Evolutionary conservation across 805 yeast genomes (phyloP).

Genomic region (Ogataea henricii): DNA sequence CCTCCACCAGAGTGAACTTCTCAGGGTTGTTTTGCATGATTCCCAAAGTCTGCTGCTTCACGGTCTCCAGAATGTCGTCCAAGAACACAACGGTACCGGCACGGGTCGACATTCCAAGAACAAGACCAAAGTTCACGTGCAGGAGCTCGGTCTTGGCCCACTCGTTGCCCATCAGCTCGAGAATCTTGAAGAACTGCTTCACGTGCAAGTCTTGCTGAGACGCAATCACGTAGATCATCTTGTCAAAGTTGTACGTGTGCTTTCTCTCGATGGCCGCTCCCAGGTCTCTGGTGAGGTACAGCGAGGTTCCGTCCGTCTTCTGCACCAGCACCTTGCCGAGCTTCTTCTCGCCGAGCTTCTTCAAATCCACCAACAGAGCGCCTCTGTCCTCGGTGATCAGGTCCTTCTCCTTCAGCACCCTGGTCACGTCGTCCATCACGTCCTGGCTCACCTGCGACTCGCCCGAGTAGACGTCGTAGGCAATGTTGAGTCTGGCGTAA

Average conservation of each 20-base stretch:
- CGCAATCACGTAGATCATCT: conserved; percentile 95
- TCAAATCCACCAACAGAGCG: conserved; percentile 84
- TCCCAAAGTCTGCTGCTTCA: conserved; percentile 91
- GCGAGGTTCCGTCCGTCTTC: conserved; percentile 93
- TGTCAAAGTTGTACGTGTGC: conserved; percentile 81
- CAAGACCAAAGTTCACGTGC: conserved; percentile 97
- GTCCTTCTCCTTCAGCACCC: conserved; percentile 63
- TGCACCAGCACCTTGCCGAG: conserved; percentile 90
- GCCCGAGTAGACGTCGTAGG: conserved; percentile 88
- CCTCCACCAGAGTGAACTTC: conserved; percentile 88
- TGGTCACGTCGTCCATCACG: conserved; percentile 64
- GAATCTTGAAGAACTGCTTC: conserved; percentile 91
- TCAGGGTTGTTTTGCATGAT: conserved; percentile 91
- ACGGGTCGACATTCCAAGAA: conserved; percentile 97
- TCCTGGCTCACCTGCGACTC: conserved; percentile 89
- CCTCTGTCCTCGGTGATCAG: conserved; percentile 87
- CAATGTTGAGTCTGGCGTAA: conserved; percentile 88
- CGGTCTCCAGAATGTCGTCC: conserved; percentile 89
- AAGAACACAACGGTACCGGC: conserved; percentile 98
- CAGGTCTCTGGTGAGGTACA: conserved; percentile 92
- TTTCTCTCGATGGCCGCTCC: conserved; percentile 95
- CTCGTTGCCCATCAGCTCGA: conserved; percentile 84
- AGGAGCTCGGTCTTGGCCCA: conserved; percentile 73
- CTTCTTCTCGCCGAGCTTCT: conserved; percentile 77
- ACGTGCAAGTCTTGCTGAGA: conserved; percentile 93